Percentiles rank a stretch among this genome's conserved stretches.
Conservation (phyloP, 78 protist genomes). For the Speleostelium caveatum region DNA sequence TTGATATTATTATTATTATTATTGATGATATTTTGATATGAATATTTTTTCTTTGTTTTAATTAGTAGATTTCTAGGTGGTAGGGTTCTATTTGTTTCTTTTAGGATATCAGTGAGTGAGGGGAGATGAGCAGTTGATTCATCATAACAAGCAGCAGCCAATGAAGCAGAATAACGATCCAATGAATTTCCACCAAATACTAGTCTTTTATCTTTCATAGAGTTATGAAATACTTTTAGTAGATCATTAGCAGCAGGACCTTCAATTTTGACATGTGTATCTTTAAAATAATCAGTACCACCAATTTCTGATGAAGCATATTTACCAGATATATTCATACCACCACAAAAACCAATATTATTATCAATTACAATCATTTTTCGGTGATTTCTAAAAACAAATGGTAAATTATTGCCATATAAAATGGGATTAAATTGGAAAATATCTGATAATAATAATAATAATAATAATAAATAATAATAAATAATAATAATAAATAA, state of each 20-base stretch:
- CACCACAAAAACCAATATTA: slow-evolving; percentile 75
- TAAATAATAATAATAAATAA: not conserved
- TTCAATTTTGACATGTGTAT: slow-evolving; percentile 75
- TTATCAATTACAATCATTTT: slow-evolving; percentile 78
- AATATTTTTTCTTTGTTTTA: not conserved
- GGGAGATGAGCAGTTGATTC: not conserved
- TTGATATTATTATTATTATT: not conserved
- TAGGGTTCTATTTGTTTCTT: not conserved
- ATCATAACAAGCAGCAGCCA: slow-evolving; percentile 1
- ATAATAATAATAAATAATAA: not conserved
- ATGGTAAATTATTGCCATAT: not conserved
- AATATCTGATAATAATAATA: too few species aligned
- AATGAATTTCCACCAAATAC: not conserved
- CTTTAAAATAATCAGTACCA: slow-evolving; percentile 59
- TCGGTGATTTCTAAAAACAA: slow-evolving; percentile 64
- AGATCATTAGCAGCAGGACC: slow-evolving; percentile 65
- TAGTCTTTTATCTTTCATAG: not conserved
- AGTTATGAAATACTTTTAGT: slow-evolving; percentile 22
- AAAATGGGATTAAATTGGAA: slow-evolving; percentile 43
- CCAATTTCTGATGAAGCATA: slow-evolving; percentile 55
- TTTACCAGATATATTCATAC: slow-evolving; percentile 80
- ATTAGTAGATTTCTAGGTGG: not conserved
- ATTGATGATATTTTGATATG: too few species aligned
- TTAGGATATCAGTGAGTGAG: too few species aligned
- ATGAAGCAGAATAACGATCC: not conserved